Evolutionary conservation across 805 yeast genomes (phyloP).

Genomic region (Starmerella bombicola): DNA sequence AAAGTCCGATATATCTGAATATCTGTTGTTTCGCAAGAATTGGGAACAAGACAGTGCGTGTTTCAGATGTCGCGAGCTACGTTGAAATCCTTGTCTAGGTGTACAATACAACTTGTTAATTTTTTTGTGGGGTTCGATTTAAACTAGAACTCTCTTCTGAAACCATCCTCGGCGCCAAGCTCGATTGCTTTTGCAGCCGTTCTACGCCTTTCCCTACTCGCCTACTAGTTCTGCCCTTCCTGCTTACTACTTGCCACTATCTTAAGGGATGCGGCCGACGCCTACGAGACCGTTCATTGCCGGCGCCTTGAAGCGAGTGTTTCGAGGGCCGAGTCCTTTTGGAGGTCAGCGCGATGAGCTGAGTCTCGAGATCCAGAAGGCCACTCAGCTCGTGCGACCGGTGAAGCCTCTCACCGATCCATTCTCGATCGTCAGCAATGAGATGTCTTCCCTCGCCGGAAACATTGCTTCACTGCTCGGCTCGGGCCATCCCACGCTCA

Average conservation of each 20-base stretch:
- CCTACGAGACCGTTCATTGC: constrained; percentile 7
- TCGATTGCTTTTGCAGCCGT: no score
- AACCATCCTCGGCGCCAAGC: no score
- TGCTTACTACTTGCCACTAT: constrained; percentile 2
- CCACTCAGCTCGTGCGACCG: constrained; percentile 27
- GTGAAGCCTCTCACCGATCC: constrained; percentile 55
- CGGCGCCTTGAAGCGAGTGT: constrained; percentile 11
- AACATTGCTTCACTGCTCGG: constrained; percentile 81
- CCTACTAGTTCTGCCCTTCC: no score
- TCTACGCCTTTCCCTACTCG: no score
- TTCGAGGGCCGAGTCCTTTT: constrained; percentile 8
- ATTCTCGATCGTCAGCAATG: constrained; percentile 77
- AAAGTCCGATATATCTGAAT: neutral
- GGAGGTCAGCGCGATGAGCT: constrained; percentile 11
- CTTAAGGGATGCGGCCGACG: constrained; percentile 2
- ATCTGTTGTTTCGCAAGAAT: no score
- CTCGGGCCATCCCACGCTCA: constrained; percentile 84
- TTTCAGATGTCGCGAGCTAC: no score
- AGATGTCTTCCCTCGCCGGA: constrained; percentile 78
- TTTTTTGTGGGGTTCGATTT: no score
- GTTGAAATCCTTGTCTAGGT: no score
- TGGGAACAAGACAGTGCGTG: no score
- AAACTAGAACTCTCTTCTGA: no score
- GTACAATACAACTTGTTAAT: no score
- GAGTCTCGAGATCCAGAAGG: constrained; percentile 23